Evolutionary conservation across 2,329 filamentous ascomycete genomes (phyloP).

Genomic region (Epichloe gansuensis): DNA sequence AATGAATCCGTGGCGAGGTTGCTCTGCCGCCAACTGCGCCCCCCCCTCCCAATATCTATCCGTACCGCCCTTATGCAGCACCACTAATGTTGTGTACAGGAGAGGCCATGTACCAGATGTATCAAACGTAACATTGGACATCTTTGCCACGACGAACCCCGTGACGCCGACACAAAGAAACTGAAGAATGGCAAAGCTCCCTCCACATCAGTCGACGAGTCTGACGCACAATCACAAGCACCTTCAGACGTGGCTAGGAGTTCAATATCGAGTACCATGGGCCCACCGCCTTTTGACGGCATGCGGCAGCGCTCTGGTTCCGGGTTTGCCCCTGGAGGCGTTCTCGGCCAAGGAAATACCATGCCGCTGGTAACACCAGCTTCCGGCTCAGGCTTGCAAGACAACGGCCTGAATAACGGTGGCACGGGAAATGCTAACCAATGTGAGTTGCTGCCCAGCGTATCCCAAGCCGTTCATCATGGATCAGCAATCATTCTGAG

Average conservation of each 20-base stretch:
- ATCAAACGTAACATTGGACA: slow-evolving; percentile 98
- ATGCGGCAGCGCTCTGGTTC: slow-evolving; percentile 24
- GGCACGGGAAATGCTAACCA: slow-evolving; percentile 51
- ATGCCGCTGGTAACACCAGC: slow-evolving; percentile 62
- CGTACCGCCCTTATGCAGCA: slow-evolving; percentile 6
- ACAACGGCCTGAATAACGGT: slow-evolving; percentile 38
- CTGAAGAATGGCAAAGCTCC: slow-evolving; percentile 41
- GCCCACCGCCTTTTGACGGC: slow-evolving; percentile 30
- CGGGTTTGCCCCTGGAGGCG: slow-evolving; percentile 28
- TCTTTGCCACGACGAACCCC: slow-evolving; percentile 92
- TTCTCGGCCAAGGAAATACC: slow-evolving; percentile 37
- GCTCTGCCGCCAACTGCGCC: neutral
- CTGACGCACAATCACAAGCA: slow-evolving; percentile 34
- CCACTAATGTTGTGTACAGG: slow-evolving; percentile 38
- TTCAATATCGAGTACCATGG: slow-evolving; percentile 46
- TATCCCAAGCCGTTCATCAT: neutral
- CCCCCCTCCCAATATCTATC: neutral
- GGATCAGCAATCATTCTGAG: neutral
- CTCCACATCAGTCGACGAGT: slow-evolving; percentile 46
- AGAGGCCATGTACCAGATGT: slow-evolving; percentile 92
- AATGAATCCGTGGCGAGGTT: neutral
- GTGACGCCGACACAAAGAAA: slow-evolving; percentile 72
- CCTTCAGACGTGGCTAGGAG: slow-evolving; percentile 35
- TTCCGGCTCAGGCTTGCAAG: slow-evolving; percentile 53
- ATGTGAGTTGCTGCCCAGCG: slow-evolving; percentile 37